phyloP scores from a whole-genome alignment of 148 eudicot species.

The Cornus kousa region DNA sequence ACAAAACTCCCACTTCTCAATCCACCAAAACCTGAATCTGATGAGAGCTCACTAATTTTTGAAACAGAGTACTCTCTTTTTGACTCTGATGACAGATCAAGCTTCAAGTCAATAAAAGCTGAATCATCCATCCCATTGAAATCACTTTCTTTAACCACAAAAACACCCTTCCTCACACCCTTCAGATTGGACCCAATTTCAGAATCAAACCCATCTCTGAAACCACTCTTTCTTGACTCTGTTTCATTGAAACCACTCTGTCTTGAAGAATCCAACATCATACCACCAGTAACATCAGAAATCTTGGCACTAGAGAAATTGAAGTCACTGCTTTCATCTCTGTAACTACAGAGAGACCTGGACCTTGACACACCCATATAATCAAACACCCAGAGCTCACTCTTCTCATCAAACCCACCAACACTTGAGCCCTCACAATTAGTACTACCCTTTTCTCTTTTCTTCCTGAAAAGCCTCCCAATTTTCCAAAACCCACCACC shows the following conservation, averaged over 20 bases:
- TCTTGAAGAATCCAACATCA: conserved; percentile 44
- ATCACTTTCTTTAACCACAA: conserved; percentile 45
- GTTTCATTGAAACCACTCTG: conserved; percentile 56
- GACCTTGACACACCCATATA: conserved; percentile 62
- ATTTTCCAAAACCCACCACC: conserved; percentile 59
- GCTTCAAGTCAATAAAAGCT: conserved; percentile 58
- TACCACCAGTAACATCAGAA: conserved; percentile 63
- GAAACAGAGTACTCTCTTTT: conserved; percentile 21
- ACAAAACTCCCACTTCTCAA: conserved; percentile 18
- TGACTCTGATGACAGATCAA: conserved; percentile 29
- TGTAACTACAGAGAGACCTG: conserved; percentile 72
- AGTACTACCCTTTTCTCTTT: conserved; percentile 26
- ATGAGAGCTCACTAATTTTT: conserved; percentile 27
- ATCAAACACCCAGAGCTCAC: conserved; percentile 22
- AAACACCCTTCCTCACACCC: conserved; percentile 15
- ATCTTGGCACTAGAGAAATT: conserved; percentile 62
- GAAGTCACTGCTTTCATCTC: conserved; percentile 45
- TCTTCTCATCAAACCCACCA: background rate
- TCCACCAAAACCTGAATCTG: conserved; percentile 19
- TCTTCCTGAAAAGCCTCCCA: conserved; percentile 63
- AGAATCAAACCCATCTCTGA: conserved; percentile 15
- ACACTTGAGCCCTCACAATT: conserved; percentile 20
- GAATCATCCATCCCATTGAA: conserved; percentile 59
- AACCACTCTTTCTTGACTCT: conserved; percentile 54
- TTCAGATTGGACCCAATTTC: background rate